Evolutionary conservation across 2,329 filamentous ascomycete species (phyloP).

Genomic region (Pleomassaria siparia): DNA sequence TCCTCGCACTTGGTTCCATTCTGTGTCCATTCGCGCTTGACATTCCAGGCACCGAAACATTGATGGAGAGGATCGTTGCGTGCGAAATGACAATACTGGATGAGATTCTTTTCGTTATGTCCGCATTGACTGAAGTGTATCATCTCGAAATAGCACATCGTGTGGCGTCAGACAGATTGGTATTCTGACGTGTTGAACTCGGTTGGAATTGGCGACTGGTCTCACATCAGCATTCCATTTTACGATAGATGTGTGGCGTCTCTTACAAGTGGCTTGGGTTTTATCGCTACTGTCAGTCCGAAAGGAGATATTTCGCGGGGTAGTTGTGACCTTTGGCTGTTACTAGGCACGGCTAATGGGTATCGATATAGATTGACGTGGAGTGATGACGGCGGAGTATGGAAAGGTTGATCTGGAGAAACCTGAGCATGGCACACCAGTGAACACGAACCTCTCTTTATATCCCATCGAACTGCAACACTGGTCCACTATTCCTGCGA

Average conservation of each 20-base stretch:
- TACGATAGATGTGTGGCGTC: not conserved
- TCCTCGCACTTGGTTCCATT: conserved; percentile 36
- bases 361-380: not conserved
- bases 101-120: conserved; percentile 61
- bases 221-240: not conserved
- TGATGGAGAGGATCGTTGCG: conserved; percentile 71
- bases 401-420: conserved; percentile 8
- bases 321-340: not conserved
- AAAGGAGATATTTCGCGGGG: not conserved
- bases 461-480: conserved; percentile 6
- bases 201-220: no score
- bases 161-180: not conserved
- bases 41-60: conserved; percentile 67
- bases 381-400: no score
- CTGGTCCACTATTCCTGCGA: not conserved
- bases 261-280: not conserved
- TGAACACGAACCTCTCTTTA: conserved; percentile 11
- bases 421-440: conserved; percentile 8
- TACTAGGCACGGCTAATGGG: not conserved
- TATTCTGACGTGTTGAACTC: not conserved
- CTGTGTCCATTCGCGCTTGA: conserved; percentile 60
- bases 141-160: conserved; percentile 72
- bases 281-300: not conserved
- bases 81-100: conserved; percentile 73
- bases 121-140: conserved; percentile 64